Evolutionary conservation across 495 filamentous ascomycete species (phyloP).

Genomic region (Penicillium longicatenatum): DNA sequence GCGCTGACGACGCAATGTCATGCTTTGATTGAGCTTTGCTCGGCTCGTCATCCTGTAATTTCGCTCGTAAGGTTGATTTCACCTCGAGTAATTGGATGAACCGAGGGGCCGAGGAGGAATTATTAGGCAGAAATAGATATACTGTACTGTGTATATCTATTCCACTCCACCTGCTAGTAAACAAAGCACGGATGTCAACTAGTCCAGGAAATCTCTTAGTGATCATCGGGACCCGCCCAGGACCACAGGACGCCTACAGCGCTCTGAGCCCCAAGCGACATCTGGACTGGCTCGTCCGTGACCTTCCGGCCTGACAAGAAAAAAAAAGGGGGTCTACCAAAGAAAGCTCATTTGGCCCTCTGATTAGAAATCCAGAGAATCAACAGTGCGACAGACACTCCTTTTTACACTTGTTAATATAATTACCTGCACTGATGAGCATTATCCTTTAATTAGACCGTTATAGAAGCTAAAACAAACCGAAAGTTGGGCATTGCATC

Average conservation of each 20-base stretch:
- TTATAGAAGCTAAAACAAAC: too few relatives aligned
- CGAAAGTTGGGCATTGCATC: too few relatives aligned
- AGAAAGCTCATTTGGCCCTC: background rate
- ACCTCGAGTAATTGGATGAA: background rate
- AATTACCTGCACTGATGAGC: too few relatives aligned
- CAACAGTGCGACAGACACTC: too few relatives aligned
- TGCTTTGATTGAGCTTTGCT: conserved; percentile 13
- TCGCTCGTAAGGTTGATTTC: background rate
- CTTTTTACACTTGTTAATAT: too few relatives aligned
- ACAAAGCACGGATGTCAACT: background rate
- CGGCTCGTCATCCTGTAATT: conserved; percentile 9
- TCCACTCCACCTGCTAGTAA: background rate
- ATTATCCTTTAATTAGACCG: too few relatives aligned
- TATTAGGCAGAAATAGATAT: background rate
- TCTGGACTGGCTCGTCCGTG: conserved; percentile 7
- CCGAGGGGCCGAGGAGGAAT: background rate
- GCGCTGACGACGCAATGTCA: conserved; percentile 24
- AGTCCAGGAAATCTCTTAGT: conserved; percentile 1
- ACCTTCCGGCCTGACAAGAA: conserved; percentile 7
- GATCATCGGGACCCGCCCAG: conserved; percentile 13
- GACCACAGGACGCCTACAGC: conserved; percentile 6
- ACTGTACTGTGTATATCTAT: too few relatives aligned
- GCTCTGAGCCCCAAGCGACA: conserved; percentile 4
- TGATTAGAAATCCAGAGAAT: background rate
- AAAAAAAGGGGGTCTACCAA: conserved; percentile 8